These are phyloP conservation scores for Escovopsis weberi DNA, from an alignment of 2,329 filamentous ascomycete species.

Conservation along the genomic window DNA sequence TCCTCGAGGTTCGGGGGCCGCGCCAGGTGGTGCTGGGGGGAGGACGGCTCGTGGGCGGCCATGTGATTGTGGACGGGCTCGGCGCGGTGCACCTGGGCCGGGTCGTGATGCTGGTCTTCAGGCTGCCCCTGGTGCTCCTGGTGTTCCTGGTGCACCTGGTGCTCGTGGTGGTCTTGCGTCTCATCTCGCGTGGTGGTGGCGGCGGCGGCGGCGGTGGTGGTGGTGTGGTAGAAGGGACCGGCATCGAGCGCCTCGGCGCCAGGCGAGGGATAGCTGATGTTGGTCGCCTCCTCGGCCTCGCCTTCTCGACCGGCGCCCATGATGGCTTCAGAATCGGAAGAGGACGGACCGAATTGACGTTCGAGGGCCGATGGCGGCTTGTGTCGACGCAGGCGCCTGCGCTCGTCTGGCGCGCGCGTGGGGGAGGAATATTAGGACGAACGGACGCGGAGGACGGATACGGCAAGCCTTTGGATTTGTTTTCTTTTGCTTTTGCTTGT, in stretches of 20 bases:
- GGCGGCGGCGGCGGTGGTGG: constrained; percentile 11
- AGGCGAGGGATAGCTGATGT: constrained; percentile 32
- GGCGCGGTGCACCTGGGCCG: constrained; percentile 15
- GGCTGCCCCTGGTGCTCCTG: constrained; percentile 7
- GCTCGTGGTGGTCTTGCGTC: constrained; percentile 16
- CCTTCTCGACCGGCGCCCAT: constrained; percentile 23
- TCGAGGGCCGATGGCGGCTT: no score
- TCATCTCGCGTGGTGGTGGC: constrained; percentile 20
- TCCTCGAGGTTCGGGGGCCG: constrained; percentile 37
- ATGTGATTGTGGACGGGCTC: constrained; percentile 18
- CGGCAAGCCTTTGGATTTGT: no score
- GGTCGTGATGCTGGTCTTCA: constrained; percentile 10
- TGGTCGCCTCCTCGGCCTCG: constrained; percentile 20
- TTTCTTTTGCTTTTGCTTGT: no score
- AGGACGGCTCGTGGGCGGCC: constrained; percentile 20
- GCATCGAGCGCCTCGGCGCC: constrained; percentile 28
- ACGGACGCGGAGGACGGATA: background rate
- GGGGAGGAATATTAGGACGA: background rate
- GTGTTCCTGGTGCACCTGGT: constrained; percentile 8
- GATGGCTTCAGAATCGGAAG: no score
- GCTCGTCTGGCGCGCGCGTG: background rate
- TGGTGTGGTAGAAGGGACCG: constrained; percentile 29
- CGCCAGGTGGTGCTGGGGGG: constrained; percentile 26
- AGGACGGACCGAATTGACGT: background rate
- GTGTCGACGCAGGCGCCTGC: background rate